Evolutionary conservation across 345 rosid genomes (phyloP).

Genomic region (Eutrema yunnanense): DNA sequence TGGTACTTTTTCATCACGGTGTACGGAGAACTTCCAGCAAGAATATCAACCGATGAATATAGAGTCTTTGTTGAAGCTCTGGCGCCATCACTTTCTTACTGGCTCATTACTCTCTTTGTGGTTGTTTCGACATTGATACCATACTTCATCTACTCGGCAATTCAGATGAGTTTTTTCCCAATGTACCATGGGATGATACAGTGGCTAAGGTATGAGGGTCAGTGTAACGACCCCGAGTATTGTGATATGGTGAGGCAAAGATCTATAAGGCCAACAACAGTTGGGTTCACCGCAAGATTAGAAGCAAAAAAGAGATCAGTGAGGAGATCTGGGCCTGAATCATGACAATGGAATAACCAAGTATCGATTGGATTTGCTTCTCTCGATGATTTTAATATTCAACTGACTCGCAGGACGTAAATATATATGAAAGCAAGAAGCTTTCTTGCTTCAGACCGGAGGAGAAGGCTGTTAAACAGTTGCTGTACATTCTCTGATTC

Average conservation of each 20-base stretch:
- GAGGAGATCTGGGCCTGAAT: constrained; percentile 22
- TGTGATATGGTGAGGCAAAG: constrained; percentile 75
- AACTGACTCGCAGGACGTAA: constrained; percentile 19
- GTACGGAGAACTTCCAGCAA: constrained; percentile 50
- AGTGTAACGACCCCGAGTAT: constrained; percentile 56
- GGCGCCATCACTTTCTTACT: constrained; percentile 68
- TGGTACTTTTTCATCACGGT: constrained; percentile 71
- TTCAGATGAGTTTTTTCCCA: constrained; percentile 82
- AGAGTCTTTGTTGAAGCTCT: constrained; percentile 68
- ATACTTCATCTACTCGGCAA: constrained; percentile 51
- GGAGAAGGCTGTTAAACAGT: constrained; percentile 5
- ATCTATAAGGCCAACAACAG: constrained; percentile 62
- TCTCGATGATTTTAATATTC: constrained; percentile 1
- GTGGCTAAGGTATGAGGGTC: constrained; percentile 74
- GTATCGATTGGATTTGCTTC: background rate
- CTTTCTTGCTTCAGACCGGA: constrained; percentile 4
- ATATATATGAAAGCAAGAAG: constrained; percentile 8
- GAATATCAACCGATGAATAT: constrained; percentile 45
- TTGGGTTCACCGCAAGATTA: constrained; percentile 62
- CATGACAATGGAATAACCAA: background rate
- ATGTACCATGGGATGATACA: constrained; percentile 90
- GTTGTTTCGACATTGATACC: constrained; percentile 51
- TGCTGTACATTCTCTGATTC: constrained; percentile 27
- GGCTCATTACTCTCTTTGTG: constrained; percentile 60
- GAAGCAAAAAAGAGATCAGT: constrained; percentile 31